phyloP scores from a whole-genome alignment of 1,284 basidiomycete species.

The Ustilago vetiveriae region DNA sequence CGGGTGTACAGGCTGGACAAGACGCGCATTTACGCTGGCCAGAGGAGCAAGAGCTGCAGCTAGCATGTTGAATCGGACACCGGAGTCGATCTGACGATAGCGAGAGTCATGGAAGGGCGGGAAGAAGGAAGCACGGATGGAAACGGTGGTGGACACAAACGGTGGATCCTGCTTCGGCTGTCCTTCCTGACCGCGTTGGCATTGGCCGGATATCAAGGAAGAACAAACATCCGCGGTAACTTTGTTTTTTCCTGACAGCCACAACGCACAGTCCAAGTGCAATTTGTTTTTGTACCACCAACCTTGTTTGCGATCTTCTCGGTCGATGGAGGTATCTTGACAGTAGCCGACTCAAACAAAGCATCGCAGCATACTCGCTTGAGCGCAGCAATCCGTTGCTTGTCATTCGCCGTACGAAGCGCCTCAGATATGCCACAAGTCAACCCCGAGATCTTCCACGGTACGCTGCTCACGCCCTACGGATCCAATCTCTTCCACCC shows the following conservation, averaged over 20 bases:
- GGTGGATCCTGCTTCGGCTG: no score
- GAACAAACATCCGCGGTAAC: slow-evolving; percentile 5
- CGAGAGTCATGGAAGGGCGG: background rate
- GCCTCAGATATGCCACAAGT: slow-evolving; percentile 48
- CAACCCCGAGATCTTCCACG: slow-evolving; percentile 46
- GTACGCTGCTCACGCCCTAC: slow-evolving; percentile 3
- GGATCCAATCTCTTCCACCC: background rate
- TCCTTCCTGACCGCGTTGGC: no score
- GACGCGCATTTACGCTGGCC: slow-evolving; percentile 39
- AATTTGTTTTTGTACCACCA: background rate
- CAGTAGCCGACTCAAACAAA: no score
- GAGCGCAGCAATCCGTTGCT: no score
- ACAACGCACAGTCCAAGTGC: no score
- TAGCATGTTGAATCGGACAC: slow-evolving; percentile 24
- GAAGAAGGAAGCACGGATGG: background rate
- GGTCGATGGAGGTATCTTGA: no score
- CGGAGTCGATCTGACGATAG: no score
- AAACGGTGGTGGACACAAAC: background rate
- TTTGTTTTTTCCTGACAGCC: background rate
- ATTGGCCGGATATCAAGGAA: slow-evolving; percentile 47
- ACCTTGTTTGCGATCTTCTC: no score
- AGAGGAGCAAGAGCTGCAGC: slow-evolving; percentile 34
- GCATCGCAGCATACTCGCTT: no score
- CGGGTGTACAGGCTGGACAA: slow-evolving; percentile 44
- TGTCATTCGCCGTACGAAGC: no score